A percentile compares a stretch with the other conserved stretches of the same genome.
phyloP scores from a whole-genome alignment of 768 basidiomycete species.

The Termitomyces titanicus region DNA sequence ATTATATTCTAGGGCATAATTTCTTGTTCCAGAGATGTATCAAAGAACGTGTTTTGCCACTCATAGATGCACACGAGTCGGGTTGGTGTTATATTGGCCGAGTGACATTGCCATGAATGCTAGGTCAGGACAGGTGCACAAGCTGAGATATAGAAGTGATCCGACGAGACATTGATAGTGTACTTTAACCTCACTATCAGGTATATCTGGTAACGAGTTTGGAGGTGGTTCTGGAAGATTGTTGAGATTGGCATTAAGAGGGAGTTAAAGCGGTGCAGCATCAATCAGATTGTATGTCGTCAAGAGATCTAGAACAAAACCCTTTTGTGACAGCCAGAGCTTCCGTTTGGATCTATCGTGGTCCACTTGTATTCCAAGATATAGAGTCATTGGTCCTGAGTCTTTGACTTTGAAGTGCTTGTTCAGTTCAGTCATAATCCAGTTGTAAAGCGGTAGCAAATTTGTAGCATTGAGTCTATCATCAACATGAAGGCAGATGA shows the following conservation, averaged over 20 bases:
- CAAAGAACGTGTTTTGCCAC: constrained; percentile 28
- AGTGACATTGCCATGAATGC: constrained; percentile 26
- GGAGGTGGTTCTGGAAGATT: neutral
- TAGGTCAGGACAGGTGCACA: constrained; percentile 32
- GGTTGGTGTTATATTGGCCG: constrained; percentile 26
- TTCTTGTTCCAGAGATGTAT: constrained; percentile 28
- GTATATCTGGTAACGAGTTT: constrained; percentile 7
- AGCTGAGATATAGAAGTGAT: constrained; percentile 23
- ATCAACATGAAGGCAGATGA: constrained; percentile 25
- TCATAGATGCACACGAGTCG: constrained; percentile 21
- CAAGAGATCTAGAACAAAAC: constrained; percentile 11
- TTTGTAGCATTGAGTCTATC: constrained; percentile 20
- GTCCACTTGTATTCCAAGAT: constrained; percentile 6
- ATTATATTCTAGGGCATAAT: constrained; percentile 17
- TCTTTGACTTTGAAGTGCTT: constrained; percentile 3
- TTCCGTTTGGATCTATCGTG: constrained; percentile 4
- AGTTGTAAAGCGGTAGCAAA: constrained; percentile 12
- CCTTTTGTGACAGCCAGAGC: constrained; percentile 12
- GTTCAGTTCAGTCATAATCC: constrained; percentile 16
- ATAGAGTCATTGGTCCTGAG: neutral
- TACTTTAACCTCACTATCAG: constrained; percentile 10
- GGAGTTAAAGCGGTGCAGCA: neutral
- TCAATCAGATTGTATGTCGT: constrained; percentile 9
- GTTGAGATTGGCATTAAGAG: neutral
- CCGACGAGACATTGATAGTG: constrained; percentile 21